Percentiles rank a stretch among this genome's conserved stretches.
phyloP scores from a whole-genome alignment of 2,329 filamentous ascomycete species.

The Arthrinium puccinioides region DNA sequence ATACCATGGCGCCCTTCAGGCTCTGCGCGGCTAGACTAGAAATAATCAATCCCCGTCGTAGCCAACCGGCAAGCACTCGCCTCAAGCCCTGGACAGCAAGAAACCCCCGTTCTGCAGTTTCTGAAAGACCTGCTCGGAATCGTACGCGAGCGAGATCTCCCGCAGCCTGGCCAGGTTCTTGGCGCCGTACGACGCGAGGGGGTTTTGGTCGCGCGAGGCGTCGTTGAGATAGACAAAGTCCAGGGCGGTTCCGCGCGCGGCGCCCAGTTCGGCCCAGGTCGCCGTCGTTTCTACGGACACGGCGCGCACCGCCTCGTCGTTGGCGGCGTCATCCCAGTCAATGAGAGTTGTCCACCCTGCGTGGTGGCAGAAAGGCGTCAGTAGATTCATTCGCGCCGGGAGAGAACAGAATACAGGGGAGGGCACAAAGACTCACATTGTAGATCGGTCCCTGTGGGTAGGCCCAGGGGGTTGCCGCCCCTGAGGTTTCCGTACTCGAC shows the following conservation, averaged over 20 bases:
- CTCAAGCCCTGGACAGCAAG: conserved; percentile 6
- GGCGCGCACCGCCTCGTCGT: conserved; percentile 9
- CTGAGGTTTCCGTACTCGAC: conserved; percentile 3
- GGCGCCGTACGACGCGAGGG: conserved; percentile 15
- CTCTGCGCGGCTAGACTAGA: too few species aligned
- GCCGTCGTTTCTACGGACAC: conserved; percentile 7
- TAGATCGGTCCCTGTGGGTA: conserved; percentile 6
- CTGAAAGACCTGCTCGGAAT: conserved; percentile 17
- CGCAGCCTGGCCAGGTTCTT: conserved; percentile 14
- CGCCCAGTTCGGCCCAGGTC: conserved; percentile 2
- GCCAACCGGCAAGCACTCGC: too few species aligned
- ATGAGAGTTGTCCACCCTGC: conserved; percentile 13
- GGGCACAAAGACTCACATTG: conserved; percentile 7
- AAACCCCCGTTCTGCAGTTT: conserved; percentile 13
- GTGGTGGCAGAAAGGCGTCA: too few species aligned
- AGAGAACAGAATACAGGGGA: too few species aligned
- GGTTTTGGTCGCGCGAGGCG: conserved; percentile 15
- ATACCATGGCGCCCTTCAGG: too few species aligned
- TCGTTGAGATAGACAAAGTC: conserved; percentile 16
- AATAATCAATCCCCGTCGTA: too few species aligned
- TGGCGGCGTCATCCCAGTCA: conserved; percentile 9
- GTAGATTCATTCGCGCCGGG: too few species aligned
- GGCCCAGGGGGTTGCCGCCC: conserved; percentile 11
- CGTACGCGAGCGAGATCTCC: conserved; percentile 12
- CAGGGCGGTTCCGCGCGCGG: background rate